These are phyloP conservation scores for Dactylellina haptotyla DNA, from an alignment of 2,329 filamentous ascomycete species.

Conservation along the genomic window DNA sequence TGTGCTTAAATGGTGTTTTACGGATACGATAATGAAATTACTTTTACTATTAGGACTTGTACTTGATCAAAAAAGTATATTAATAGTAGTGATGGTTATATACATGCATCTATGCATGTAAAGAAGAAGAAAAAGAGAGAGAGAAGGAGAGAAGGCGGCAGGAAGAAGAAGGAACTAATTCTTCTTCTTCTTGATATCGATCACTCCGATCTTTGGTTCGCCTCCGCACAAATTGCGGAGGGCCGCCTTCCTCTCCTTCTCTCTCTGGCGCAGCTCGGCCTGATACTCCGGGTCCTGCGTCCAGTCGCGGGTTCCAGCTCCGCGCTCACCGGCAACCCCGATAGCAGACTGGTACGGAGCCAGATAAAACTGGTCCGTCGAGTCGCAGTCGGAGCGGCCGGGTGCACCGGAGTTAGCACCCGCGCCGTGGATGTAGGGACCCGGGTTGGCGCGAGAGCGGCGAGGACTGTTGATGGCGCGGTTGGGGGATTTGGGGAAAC, in stretches of 20 bases:
- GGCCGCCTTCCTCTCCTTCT: not conserved
- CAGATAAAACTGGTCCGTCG: not conserved
- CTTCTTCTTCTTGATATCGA: slow-evolving; percentile 6
- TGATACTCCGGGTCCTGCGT: not conserved
- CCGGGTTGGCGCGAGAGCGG: too few relatives aligned
- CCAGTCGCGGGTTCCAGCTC: not conserved
- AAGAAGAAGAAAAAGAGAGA: not conserved
- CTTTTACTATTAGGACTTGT: too few relatives aligned
- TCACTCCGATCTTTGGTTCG: not conserved
- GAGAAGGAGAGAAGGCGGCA: not conserved
- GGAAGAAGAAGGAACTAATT: not conserved
- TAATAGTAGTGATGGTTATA: too few relatives aligned
- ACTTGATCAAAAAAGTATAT: too few relatives aligned
- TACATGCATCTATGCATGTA: too few relatives aligned
- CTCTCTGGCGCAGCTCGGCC: not conserved
- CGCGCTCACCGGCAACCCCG: slow-evolving; percentile 2
- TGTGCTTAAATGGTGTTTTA: too few relatives aligned
- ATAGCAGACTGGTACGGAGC: slow-evolving; percentile 2
- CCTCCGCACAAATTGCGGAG: not conserved
- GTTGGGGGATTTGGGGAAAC: too few relatives aligned
- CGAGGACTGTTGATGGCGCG: too few relatives aligned
- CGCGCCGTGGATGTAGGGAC: too few relatives aligned
- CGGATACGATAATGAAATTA: too few relatives aligned
- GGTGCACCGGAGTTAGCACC: too few relatives aligned
- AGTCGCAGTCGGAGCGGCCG: too few relatives aligned